phyloP scores from a whole-genome alignment of 73 alveolate genomes.

The Tetrahymena malaccensis region DNA sequence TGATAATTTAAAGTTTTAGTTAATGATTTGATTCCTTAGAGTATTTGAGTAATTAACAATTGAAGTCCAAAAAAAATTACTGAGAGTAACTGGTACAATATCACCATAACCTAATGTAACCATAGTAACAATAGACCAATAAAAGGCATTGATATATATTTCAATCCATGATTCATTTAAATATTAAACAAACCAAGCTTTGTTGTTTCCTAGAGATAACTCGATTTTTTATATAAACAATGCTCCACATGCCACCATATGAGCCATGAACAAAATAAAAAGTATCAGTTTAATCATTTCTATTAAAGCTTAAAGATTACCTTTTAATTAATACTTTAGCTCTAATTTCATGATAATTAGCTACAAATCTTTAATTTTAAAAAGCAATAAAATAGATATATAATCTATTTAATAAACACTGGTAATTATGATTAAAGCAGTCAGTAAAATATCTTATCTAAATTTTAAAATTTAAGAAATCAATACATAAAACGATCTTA shows the following conservation, averaged over 20 bases:
- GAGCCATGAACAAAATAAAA: neutral
- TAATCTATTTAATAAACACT: neutral
- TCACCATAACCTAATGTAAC: neutral
- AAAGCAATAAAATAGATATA: neutral
- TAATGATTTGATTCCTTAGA: too few relatives aligned
- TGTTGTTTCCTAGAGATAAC: neutral
- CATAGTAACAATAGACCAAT: neutral
- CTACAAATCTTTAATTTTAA: neutral
- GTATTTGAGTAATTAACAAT: too few relatives aligned
- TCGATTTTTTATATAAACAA: neutral
- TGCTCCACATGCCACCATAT: neutral
- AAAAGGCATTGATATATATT: neutral
- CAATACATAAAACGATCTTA: neutral
- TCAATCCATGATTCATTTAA: neutral
- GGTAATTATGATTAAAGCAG: neutral
- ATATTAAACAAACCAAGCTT: neutral
- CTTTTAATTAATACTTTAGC: neutral
- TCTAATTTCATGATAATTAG: neutral
- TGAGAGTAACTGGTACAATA: neutral
- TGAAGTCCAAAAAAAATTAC: neutral
- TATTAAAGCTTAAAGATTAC: neutral
- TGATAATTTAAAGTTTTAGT: too few relatives aligned
- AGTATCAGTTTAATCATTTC: neutral
- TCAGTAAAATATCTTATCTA: neutral
- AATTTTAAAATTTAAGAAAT: neutral